Conservation (phyloP, 768 basidiomycete species). For the Candolleomyces efflorescens region DNA sequence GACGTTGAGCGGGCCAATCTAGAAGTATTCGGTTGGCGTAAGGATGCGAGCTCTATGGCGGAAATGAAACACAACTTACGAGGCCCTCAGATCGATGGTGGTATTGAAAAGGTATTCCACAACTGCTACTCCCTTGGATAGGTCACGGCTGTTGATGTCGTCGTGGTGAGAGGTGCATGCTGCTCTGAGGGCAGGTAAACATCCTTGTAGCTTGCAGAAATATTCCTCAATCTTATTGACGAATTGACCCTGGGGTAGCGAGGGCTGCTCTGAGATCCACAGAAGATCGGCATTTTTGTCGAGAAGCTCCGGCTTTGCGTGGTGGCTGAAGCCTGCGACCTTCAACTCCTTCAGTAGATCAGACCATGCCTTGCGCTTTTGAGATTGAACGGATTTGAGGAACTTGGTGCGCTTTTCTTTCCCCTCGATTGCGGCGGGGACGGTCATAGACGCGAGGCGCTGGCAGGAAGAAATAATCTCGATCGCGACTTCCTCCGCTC, state of each 20-base stretch:
- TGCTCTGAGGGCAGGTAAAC: conserved; percentile 62
- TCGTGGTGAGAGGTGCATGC: conserved; percentile 66
- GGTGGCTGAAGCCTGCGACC: conserved; percentile 67
- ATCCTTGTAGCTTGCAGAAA: conserved; percentile 56
- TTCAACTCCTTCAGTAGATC: conserved; percentile 90
- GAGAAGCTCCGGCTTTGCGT: conserved; percentile 67
- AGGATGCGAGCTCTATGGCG: conserved; percentile 1
- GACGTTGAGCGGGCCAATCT: neutral
- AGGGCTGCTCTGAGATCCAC: conserved; percentile 67
- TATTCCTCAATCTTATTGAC: conserved; percentile 54
- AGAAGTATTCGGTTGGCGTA: conserved; percentile 17
- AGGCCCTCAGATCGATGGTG: conserved; percentile 55
- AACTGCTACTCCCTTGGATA: conserved; percentile 72
- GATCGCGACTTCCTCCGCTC: conserved; percentile 52
- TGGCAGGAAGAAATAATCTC: conserved; percentile 62
- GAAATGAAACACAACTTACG: conserved; percentile 44
- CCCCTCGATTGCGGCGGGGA: conserved; percentile 36
- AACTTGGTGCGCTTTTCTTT: conserved; percentile 55
- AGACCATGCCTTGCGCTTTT: conserved; percentile 88
- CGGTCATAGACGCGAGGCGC: conserved; percentile 44
- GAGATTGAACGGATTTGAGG: conserved; percentile 66
- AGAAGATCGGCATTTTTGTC: conserved; percentile 46
- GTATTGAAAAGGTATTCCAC: conserved; percentile 76
- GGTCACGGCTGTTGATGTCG: conserved; percentile 83
- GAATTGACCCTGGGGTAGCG: conserved; percentile 21